Evolutionary conservation across 257 asterid genomes (phyloP).

Genomic region (Lantana camara): DNA sequence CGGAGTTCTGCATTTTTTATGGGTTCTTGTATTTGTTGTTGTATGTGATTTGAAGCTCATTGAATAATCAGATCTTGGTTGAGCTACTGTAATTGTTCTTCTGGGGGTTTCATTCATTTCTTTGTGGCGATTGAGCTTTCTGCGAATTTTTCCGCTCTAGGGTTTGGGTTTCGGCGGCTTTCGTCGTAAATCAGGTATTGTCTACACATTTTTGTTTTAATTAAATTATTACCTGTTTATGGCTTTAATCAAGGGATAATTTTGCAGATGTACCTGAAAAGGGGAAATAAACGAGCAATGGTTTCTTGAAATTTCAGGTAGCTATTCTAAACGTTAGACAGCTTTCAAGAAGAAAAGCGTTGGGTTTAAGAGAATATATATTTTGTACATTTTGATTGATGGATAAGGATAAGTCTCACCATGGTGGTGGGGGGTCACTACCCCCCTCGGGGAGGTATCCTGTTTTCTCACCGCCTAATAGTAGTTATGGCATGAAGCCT

Average conservation of each 20-base stretch:
- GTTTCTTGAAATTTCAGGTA: slow-evolving; percentile 5
- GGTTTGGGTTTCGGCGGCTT: slow-evolving; percentile 30
- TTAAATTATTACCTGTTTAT: slow-evolving; percentile 25
- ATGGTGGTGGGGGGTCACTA: slow-evolving; percentile 48
- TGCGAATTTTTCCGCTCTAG: slow-evolving; percentile 16
- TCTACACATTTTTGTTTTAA: not conserved
- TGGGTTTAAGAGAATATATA: slow-evolving; percentile 8
- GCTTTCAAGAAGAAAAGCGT: slow-evolving; percentile 14
- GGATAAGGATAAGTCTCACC: slow-evolving; percentile 79
- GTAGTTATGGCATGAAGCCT: slow-evolving; percentile 43
- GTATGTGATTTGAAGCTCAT: slow-evolving; percentile 28
- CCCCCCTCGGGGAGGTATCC: slow-evolving; percentile 85
- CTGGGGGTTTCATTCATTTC: slow-evolving; percentile 4
- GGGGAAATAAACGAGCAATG: not conserved
- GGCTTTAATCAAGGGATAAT: slow-evolving; percentile 26
- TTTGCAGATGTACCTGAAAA: slow-evolving; percentile 19
- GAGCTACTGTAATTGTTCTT: slow-evolving; percentile 21
- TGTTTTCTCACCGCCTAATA: slow-evolving; percentile 58
- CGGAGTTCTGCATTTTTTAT: slow-evolving; percentile 16
- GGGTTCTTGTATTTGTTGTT: slow-evolving; percentile 18
- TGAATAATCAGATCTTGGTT: slow-evolving; percentile 42
- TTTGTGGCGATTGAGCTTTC: not conserved
- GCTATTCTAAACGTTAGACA: slow-evolving; percentile 17
- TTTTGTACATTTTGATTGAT: slow-evolving; percentile 38
- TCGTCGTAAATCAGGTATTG: slow-evolving; percentile 1